Base-by-base conservation (phyloP, 805 yeast genomes). In the Candida chauliodis region DNA sequence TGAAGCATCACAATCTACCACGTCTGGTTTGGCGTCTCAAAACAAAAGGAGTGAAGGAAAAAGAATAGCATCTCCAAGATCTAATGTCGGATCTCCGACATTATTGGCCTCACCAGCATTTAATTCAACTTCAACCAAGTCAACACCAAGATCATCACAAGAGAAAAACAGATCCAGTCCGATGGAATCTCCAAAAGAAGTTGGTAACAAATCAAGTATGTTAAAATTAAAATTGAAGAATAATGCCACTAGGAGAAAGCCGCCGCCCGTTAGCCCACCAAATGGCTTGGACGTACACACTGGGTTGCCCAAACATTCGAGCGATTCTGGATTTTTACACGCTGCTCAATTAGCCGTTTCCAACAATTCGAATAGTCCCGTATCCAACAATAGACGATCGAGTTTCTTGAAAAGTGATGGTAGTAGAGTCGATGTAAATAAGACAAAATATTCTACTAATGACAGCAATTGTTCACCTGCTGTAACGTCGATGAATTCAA, bases 401-500 rank as follows among this genome's bases (percentile, higher is more conserved):
- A 66, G 71, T 43, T 66, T 67, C 47, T 49, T 63, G 8, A 59
- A 58, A 38, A 66, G 61, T 4, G 55, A 54, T 20, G 39, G 39
- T 18, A 15, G 30, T 11, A 34, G 20, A 26, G 26, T 19, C 9
- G 37, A 34, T 26, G 31, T 23, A 9, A 25, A 34, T 15, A 14
- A 22, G 28, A 23, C 8, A 18, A 9, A 32, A 14, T 23, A 31
- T 21, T n/a, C 6, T 19, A 22, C 17, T 13, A 10, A 25, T 15
- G 29, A 22, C 27, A 23, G 11, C 11, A 4, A 22, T 10, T 32
- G 4, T n/a, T 21, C 26, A 33, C 42, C 38, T 30, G 42, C 46
- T 20, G 68, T 79, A 15, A 78, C 84, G 2, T 63, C 78, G 11
- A 64, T 73, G 73, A 79, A 78, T 52, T 80, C 86, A 5, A 76